Percentiles rank a stretch among this genome's conserved stretches.
Evolutionary conservation across 1,139 yeast species (phyloP).

Genomic region (Trichomonascaceae sp.): DNA sequence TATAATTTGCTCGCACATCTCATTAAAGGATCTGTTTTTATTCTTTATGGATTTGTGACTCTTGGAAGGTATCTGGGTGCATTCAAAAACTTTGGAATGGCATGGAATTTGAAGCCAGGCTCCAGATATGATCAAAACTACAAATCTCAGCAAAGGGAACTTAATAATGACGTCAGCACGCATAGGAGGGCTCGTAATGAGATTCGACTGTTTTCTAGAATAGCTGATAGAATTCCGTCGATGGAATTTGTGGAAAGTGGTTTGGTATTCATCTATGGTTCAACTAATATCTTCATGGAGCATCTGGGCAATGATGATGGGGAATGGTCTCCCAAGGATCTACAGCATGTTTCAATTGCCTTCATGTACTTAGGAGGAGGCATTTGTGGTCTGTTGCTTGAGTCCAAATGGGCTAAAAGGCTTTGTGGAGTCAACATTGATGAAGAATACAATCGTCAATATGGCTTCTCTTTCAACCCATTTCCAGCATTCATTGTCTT

Average conservation of each 20-base stretch:
- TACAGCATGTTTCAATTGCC: slow-evolving; percentile 93
- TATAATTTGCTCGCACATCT: slow-evolving; percentile 89
- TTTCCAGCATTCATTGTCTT: slow-evolving; percentile 88
- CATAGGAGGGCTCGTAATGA: not conserved
- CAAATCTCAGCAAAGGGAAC: not conserved
- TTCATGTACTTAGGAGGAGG: slow-evolving; percentile 93
- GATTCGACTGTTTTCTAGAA: slow-evolving; percentile 23
- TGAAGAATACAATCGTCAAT: slow-evolving; percentile 18
- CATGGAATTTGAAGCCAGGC: slow-evolving; percentile 66
- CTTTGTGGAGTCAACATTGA: slow-evolving; percentile 13
- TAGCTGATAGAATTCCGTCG: slow-evolving; percentile 30
- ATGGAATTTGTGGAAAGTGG: slow-evolving; percentile 83
- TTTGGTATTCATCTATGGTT: slow-evolving; percentile 78
- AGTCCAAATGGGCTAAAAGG: slow-evolving; percentile 42
- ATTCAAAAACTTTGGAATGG: slow-evolving; percentile 70
- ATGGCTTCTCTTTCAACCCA: slow-evolving; percentile 50
- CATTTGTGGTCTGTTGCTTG: slow-evolving; percentile 79
- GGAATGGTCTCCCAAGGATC: slow-evolving; percentile 80
- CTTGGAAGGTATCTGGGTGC: slow-evolving; percentile 85
- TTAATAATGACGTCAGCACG: not conserved
- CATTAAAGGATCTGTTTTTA: slow-evolving; percentile 91
- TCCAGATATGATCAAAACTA: slow-evolving; percentile 8
- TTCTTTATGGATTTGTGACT: slow-evolving; percentile 65
- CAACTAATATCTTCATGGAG: slow-evolving; percentile 82
- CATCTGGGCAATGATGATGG: slow-evolving; percentile 74